Percentiles rank a stretch among this genome's conserved stretches.
Conservation (phyloP, 2,329 filamentous ascomycete genomes). For the Tolypocladium capitatum region DNA sequence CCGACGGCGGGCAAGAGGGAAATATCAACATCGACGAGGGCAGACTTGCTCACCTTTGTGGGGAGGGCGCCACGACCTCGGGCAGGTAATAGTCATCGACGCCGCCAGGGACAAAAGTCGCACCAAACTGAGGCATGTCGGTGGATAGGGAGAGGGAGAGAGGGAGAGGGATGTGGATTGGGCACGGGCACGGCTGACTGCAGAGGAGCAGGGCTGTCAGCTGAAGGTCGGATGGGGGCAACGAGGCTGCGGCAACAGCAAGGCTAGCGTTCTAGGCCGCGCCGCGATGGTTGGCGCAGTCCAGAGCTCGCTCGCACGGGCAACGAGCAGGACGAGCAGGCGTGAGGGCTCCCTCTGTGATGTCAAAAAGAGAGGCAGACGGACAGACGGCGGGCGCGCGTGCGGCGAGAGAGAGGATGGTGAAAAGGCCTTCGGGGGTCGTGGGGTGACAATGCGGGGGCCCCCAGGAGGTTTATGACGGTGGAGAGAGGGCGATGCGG, state of each 20-base stretch:
- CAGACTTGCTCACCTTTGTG: conserved; percentile 35
- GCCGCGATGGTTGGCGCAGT: neutral
- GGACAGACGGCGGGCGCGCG: neutral
- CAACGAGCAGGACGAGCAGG: too few species aligned
- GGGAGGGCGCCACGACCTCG: conserved; percentile 43
- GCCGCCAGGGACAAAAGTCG: conserved; percentile 45
- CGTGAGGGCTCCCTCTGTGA: too few species aligned
- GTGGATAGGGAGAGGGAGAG: conserved; percentile 9
- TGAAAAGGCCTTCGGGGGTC: neutral
- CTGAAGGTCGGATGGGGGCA: neutral
- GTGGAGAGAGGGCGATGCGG: neutral
- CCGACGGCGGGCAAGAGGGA: neutral
- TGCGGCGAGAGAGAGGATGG: neutral
- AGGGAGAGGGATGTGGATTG: neutral
- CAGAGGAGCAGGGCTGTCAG: conserved; percentile 14
- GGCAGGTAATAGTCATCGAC: conserved; percentile 49
- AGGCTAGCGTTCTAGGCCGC: neutral
- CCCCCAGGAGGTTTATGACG: neutral
- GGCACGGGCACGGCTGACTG: conserved; percentile 2
- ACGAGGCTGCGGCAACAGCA: neutral
- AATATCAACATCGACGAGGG: neutral
- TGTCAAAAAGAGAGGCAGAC: neutral
- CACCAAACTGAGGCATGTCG: conserved; percentile 27
- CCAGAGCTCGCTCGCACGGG: neutral
- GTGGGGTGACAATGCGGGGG: neutral